Evolutionary conservation across 257 asterid species (phyloP), one percentile per base, ranked within the genome.

Genomic region (Nicotiana paniculata): DNA sequence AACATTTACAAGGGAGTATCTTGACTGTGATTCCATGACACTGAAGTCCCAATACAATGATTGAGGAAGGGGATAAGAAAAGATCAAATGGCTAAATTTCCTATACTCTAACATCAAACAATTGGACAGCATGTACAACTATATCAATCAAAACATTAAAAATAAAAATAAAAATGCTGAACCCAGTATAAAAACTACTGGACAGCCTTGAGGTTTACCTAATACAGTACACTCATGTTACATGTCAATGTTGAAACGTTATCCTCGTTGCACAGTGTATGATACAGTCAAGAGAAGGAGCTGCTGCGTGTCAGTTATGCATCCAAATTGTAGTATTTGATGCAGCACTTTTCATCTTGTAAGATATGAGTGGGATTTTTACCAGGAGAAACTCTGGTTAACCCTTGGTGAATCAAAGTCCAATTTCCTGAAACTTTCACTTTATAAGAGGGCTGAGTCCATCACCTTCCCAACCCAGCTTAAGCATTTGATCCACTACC

Each of bases 391-490:
- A 35, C 77, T n/a, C 43, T 77, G 62, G 83, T 69, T 61, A 37
- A 72, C 79, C 46, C 18, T 58, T 54, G 17, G 64, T 82, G 32
- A 18, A 83, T 65, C 26, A 2, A 26, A 48, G 62, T 64, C 72
- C 46, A 75, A 57, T 33, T 32, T 80, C 83, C 77, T 66, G 83
- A 67, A 72, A 72, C 77, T 39, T 79, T 89, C 88, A 93, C 88
- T 91, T 89, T 24, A 93, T 92, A 77, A 96, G 90, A 77, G 98
- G 98, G 85, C 89, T 89, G 80, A 95, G 86, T 48, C 98, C 98
- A 77, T 93, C 97, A 81, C 99, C 98, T 89, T 93, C 98, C 98
- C 99, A 96, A 54, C 99, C 98, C 82, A 96, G 93, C 88, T 93
- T 94, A 72, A 96, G 97, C 99, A 96, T 93, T 32, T 94, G 99